These are phyloP conservation scores for Celoporthe dispersa DNA, from an alignment of 2,329 filamentous ascomycete genomes.

Conservation along the genomic window DNA sequence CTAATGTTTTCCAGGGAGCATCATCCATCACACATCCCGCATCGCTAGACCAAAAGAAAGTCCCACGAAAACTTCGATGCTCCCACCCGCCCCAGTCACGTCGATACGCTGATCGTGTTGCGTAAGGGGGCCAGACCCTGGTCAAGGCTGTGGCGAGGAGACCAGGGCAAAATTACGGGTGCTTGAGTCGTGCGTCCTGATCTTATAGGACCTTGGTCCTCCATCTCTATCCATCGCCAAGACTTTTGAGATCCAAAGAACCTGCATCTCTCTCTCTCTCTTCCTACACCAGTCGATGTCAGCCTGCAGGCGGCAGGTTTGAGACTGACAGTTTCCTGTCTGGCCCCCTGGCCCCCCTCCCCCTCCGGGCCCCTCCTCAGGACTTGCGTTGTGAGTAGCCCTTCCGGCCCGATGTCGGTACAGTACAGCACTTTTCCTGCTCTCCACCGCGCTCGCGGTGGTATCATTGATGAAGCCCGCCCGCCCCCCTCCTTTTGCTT, in stretches of 20 bases:
- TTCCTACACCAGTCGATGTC: not conserved
- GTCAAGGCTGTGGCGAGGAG: slow-evolving; percentile 4
- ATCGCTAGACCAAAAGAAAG: not conserved
- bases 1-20: not conserved
- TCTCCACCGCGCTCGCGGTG: not conserved
- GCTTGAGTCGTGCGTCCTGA: not conserved
- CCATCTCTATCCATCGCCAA: not conserved
- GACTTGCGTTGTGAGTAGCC: not conserved
- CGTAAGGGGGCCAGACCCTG: slow-evolving; percentile 10
- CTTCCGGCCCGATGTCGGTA: slow-evolving; percentile 6
- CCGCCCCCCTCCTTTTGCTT: not conserved
- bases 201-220: slow-evolving; percentile 1
- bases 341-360: no score
- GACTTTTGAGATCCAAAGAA: not conserved
- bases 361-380: not conserved
- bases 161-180: slow-evolving; percentile 1
- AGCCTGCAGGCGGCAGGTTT: not conserved
- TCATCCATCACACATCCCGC: not conserved
- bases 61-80: slow-evolving; percentile 7
- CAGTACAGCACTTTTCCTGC: not conserved
- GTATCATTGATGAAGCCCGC: not conserved
- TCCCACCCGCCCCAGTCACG: not conserved
- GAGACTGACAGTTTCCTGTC: not conserved
- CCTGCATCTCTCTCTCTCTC: not conserved
- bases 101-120: slow-evolving; percentile 3